These are phyloP conservation scores for Apophysomyces elegans DNA, from an alignment of 371 early-diverging fungal species.

Conservation along the genomic window DNA sequence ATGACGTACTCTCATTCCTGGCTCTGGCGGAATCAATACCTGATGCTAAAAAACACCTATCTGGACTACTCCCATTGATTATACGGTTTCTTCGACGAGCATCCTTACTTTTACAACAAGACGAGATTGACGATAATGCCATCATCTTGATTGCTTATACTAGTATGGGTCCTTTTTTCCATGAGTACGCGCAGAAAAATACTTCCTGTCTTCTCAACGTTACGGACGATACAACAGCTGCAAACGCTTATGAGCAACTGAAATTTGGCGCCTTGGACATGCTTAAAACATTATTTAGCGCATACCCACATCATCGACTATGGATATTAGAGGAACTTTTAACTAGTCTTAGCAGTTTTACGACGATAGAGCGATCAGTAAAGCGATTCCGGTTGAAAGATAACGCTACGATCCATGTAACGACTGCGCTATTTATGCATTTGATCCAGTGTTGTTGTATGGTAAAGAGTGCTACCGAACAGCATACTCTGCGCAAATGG, in stretches of 20 bases:
- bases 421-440: constrained; percentile 82
- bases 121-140: constrained; percentile 41
- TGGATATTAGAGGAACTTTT: constrained; percentile 89
- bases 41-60: constrained; percentile 19
- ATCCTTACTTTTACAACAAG: constrained; percentile 22
- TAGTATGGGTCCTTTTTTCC: constrained; percentile 46
- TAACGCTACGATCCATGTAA: constrained; percentile 75
- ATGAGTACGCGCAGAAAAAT: constrained; percentile 31
- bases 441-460: constrained; percentile 72
- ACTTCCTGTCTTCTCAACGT: constrained; percentile 18
- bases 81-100: constrained; percentile 34
- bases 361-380: constrained; percentile 48
- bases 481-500: constrained; percentile 41
- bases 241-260: constrained; percentile 52
- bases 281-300: constrained; percentile 64
- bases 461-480: constrained; percentile 17
- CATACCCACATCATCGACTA: constrained; percentile 64
- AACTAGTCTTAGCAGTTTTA: constrained; percentile 68
- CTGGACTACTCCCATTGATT: constrained; percentile 28
- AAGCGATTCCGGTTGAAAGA: constrained; percentile 65
- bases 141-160: constrained; percentile 43
- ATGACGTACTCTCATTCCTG: constrained; percentile 24
- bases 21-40: constrained; percentile 21
- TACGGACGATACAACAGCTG: constrained; percentile 17
- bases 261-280: constrained; percentile 52